Base-by-base conservation (phyloP, 2,329 filamentous ascomycete species). In the Fusarium citri region DNA sequence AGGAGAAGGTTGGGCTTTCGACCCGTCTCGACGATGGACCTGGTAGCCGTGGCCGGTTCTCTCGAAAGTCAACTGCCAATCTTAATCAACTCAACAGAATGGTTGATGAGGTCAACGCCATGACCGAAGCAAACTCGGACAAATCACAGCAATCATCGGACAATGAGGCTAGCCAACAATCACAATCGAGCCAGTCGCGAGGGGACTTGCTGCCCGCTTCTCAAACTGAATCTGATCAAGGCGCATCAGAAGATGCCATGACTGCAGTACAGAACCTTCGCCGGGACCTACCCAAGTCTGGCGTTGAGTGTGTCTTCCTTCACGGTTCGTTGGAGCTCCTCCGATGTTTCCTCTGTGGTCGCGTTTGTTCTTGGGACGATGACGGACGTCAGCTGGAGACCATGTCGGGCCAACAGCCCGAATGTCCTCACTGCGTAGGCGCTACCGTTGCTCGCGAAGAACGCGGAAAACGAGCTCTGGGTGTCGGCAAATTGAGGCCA, bases 281-380 rank as follows among this genome's bases (percentile, higher is more conserved):
- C 4, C 72, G 74, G 23, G 76, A 80, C 42, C 63, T 72, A 6
- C 72, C 76, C 6, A 74, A 72, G 10, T 80, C 79, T 2, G 87
- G 87, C 0, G 87, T 89, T 2, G 87, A 89, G 72, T 89, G 89
- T 56, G 91, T 93, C n/a, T 91, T 89, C 58, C 83, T 93, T 2
- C 91, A 93, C 74, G 91, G 91, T 9, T 91, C 90, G n/a, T 79
- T 93, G 7, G 84, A 88, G 55, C 81, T 83, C 31, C 82, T 93
- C 5, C 83, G 91, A 34, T 93, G 91, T 74, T 89, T 89, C 59
- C 82, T 87, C 1, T 91, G 89, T 64, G 84, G 84, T 1, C 84
- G 84, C 42, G 82, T 87, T 7, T 86, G 84, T 42, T 83, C 85
- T 3, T 91, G 89, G 89, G 88, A 90, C 55, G 85, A 88, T 23